Conservation (phyloP, 306 rosid genomes). For the Carpinus fangiana region DNA sequence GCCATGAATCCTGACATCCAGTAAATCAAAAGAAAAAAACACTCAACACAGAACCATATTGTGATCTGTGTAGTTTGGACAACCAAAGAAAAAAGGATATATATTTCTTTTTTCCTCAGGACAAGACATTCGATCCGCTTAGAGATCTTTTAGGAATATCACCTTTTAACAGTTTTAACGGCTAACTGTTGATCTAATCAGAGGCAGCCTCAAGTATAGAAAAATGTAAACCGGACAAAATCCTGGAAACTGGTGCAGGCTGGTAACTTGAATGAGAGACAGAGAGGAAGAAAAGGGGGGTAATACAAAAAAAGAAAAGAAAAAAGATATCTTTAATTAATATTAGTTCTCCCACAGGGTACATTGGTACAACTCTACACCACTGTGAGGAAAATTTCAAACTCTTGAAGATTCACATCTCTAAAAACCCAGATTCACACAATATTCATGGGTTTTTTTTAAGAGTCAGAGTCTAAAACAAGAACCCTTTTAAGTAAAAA, state of each 20-base stretch:
- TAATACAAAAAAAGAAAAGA: neutral
- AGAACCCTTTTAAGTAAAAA: neutral
- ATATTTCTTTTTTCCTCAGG: neutral
- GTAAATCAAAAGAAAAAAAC: neutral
- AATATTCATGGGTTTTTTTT: constrained; percentile 27
- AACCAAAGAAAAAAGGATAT: neutral
- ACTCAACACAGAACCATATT: neutral
- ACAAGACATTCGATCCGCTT: constrained; percentile 28
- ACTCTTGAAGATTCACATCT: constrained; percentile 35
- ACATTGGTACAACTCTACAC: constrained; percentile 33
- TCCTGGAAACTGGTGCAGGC: constrained; percentile 28
- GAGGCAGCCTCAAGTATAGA: constrained; percentile 23
- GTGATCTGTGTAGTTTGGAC: neutral
- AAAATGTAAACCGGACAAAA: constrained; percentile 32
- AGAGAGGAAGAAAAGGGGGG: neutral
- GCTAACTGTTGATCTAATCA: constrained; percentile 35
- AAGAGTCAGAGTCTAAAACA: constrained; percentile 50
- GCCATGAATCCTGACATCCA: neutral
- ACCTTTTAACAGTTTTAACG: constrained; percentile 39
- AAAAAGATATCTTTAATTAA: constrained; percentile 13
- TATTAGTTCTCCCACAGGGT: constrained; percentile 51
- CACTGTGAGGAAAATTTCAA: constrained; percentile 41
- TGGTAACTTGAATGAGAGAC: neutral
- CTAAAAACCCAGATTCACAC: constrained; percentile 33
- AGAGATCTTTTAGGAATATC: constrained; percentile 1